These are phyloP conservation scores for Coniochaeta sp. DNA, from an alignment of 2,329 filamentous ascomycete genomes.

Conservation along the genomic window DNA sequence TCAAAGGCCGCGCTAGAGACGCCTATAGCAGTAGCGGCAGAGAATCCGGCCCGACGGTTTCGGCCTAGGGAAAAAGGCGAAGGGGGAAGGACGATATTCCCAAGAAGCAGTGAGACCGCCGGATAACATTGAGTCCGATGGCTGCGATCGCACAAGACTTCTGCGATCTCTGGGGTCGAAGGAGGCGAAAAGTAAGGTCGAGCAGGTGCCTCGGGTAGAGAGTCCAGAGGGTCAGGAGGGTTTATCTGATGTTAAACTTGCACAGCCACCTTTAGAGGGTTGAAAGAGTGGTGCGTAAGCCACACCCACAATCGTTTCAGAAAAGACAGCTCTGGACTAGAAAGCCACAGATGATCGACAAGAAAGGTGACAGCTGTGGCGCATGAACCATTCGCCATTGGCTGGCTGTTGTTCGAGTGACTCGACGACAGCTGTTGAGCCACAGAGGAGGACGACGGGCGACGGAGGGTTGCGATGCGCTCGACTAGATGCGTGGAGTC, in stretches of 20 bases:
- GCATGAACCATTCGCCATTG: not conserved
- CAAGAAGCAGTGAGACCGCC: not conserved
- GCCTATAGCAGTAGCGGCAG: not conserved
- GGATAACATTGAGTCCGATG: not conserved
- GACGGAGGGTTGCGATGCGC: too few species aligned
- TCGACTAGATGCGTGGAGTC: too few species aligned
- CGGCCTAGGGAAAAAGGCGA: not conserved
- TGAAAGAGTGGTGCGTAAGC: not conserved
- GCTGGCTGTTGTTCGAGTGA: too few species aligned
- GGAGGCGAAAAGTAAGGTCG: too few species aligned
- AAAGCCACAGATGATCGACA: not conserved
- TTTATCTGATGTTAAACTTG: not conserved
- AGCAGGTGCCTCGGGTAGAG: too few species aligned
- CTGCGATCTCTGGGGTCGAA: not conserved
- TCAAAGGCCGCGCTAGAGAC: not conserved
- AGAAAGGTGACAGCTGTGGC: not conserved
- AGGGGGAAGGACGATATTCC: not conserved
- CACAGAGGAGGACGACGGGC: not conserved
- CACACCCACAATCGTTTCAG: too few species aligned
- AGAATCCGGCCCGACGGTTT: not conserved
- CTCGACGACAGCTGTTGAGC: not conserved
- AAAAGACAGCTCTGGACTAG: not conserved
- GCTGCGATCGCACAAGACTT: not conserved
- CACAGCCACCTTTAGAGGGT: not conserved
- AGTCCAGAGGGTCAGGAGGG: too few species aligned